phyloP scores from a whole-genome alignment of 1,284 basidiomycete species.

The Leccinum huronense region DNA sequence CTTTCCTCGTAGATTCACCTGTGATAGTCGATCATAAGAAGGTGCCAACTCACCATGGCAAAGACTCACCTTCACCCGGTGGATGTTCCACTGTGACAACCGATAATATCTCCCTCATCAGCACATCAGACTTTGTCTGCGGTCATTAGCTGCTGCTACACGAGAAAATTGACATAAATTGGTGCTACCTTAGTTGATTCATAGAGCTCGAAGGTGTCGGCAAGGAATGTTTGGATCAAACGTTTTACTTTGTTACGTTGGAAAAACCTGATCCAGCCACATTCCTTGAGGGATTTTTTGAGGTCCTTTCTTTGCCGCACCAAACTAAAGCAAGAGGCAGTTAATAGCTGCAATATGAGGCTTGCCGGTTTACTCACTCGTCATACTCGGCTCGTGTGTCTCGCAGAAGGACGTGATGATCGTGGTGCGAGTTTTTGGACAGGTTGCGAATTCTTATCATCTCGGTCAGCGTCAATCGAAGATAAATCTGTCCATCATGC shows the following conservation, averaged over 20 bases:
- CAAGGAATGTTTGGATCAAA: not conserved
- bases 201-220: not conserved
- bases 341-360: not conserved
- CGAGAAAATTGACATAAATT: not conserved
- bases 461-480: constrained; percentile 15
- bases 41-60: not conserved
- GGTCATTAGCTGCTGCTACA: not conserved
- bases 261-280: not conserved
- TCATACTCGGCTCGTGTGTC: not conserved
- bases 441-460: constrained; percentile 7
- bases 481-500: constrained; percentile 5
- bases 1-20: not conserved
- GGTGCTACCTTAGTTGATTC: not conserved
- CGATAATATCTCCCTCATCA: not conserved
- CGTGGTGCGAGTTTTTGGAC: not conserved
- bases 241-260: not conserved
- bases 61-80: not conserved
- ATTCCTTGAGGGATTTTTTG: not conserved
- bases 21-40: too few relatives aligned
- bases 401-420: not conserved
- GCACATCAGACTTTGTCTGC: not conserved
- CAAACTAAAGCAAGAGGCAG: not conserved
- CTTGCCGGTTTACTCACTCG: not conserved
- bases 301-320: not conserved
- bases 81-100: too few relatives aligned